Base-by-base conservation (phyloP, 1,284 basidiomycete genomes). In the Ustanciosporium gigantosporum region DNA sequence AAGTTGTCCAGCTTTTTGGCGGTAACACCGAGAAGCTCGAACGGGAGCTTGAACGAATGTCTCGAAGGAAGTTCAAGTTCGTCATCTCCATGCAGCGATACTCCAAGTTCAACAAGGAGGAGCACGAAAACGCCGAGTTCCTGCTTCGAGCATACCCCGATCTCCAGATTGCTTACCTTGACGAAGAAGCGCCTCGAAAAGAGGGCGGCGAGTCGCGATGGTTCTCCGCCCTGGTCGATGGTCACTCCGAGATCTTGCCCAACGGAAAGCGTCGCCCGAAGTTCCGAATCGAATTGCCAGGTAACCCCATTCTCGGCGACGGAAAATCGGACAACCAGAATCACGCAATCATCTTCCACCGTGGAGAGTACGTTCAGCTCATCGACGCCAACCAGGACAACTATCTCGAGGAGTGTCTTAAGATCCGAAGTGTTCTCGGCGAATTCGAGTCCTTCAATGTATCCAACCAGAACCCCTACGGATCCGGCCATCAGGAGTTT, bases 291-390 rank as follows among this genome's bases (percentile, higher is more conserved):
- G 94, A 99, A 81, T 84, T 98, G 17, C 94, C 95, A 25, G 94
- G 94, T 41, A 98, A 98, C 82, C 94, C 94, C 1, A 98, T 98
- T 81, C 85, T 98, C 42, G 95, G 95, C 64, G 95, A 98, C 78
- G 95, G 94, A 66, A 98, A 98, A 82, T 95, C 92, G 46, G 94
- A 98, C 83, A 98, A 98, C 81, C 95, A 98, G 84, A 98, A 98
- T 80, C 94, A 98, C 74, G 92, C 94, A 32, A 94, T 98, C 79
- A 87, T 98, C 80, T 98, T 97, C 83, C 94, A 98, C 81, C 91
- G 94, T 61, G 94, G 94, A 66, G 95, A 98, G 81, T 98, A 96
- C 81, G 83, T 98, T 11, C 94, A 99, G 82, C 89, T 97, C 64
- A 96, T 98, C 79, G 95, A 98, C 74, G 95, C 94, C 74, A 98